A percentile compares a stretch with the other conserved stretches of the same genome.
These are phyloP conservation scores for Sarocladium kiliense DNA, from an alignment of 2,329 filamentous ascomycete species.

Conservation along the genomic window DNA sequence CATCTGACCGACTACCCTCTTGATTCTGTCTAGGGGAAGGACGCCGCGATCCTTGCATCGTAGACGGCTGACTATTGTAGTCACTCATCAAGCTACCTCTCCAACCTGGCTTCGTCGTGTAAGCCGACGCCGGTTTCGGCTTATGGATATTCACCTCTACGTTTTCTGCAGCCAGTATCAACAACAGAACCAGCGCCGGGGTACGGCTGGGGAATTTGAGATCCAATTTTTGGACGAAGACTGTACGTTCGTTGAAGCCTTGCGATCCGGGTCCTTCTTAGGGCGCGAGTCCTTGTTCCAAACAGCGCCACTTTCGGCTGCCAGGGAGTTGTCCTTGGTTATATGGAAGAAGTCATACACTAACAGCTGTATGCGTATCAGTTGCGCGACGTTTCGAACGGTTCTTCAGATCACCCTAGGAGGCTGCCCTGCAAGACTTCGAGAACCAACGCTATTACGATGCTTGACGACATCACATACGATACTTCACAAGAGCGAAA, in stretches of 20 bases:
- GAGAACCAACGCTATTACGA: background rate
- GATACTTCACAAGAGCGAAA: no score
- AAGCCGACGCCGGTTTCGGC: conserved; percentile 40
- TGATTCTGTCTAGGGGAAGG: no score
- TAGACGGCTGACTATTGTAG: conserved; percentile 25
- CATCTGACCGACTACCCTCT: background rate
- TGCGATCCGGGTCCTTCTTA: no score
- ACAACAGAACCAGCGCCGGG: conserved; percentile 46
- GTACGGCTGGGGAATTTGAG: conserved; percentile 43
- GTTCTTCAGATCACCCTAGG: conserved; percentile 2
- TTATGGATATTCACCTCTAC: conserved; percentile 52
- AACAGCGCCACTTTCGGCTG: no score
- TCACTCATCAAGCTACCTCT: conserved; percentile 46
- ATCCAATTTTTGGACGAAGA: conserved; percentile 42
- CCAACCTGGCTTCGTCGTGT: conserved; percentile 46
- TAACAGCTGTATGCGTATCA: background rate
- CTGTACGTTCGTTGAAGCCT: conserved; percentile 25
- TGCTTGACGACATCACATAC: background rate
- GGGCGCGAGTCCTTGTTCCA: no score
- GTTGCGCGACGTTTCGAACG: background rate
- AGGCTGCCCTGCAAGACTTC: background rate
- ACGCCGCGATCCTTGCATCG: no score
- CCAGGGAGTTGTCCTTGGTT: no score
- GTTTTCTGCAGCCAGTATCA: conserved; percentile 54
- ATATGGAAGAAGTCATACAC: no score